phyloP scores from a whole-genome alignment of 331 rosid genomes.

The Malus hybrid region DNA sequence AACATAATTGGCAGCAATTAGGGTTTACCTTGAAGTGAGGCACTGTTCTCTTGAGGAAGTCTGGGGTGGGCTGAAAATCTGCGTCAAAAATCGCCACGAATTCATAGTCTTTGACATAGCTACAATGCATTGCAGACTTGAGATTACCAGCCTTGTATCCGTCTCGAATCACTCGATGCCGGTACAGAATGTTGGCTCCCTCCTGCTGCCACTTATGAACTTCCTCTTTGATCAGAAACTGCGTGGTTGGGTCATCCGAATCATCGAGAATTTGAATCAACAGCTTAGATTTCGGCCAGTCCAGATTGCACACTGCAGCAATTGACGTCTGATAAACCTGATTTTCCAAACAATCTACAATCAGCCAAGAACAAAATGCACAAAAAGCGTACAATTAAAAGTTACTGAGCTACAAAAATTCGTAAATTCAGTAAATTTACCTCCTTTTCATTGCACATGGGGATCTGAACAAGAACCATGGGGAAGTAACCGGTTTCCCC shows the following conservation, averaged over 20 bases:
- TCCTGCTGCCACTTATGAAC: slow-evolving; percentile 72
- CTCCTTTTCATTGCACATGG: slow-evolving; percentile 96
- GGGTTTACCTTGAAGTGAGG: slow-evolving; percentile 70
- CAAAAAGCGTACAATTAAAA: background rate
- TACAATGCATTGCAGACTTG: slow-evolving; percentile 86
- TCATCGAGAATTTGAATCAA: slow-evolving; percentile 80
- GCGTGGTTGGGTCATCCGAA: slow-evolving; percentile 70
- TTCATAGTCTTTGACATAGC: slow-evolving; percentile 65
- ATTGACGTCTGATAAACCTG: slow-evolving; percentile 94
- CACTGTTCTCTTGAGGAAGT: slow-evolving; percentile 67
- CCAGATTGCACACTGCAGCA: slow-evolving; percentile 77
- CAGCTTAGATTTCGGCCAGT: slow-evolving; percentile 79
- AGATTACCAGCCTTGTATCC: slow-evolving; percentile 93
- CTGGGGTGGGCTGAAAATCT: slow-evolving; percentile 79
- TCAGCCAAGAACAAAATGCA: background rate
- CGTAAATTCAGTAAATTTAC: slow-evolving; percentile 21
- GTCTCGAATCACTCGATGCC: slow-evolving; percentile 73
- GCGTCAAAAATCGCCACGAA: slow-evolving; percentile 88
- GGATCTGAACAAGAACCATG: slow-evolving; percentile 90
- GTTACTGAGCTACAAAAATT: background rate
- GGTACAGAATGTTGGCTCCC: slow-evolving; percentile 63
- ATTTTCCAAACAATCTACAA: background rate
- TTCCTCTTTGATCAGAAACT: slow-evolving; percentile 57
- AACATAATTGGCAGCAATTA: background rate
- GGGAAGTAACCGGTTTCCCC: slow-evolving; percentile 67